phyloP scores from a whole-genome alignment of 495 filamentous ascomycete species.

The Extremus antarcticus region DNA sequence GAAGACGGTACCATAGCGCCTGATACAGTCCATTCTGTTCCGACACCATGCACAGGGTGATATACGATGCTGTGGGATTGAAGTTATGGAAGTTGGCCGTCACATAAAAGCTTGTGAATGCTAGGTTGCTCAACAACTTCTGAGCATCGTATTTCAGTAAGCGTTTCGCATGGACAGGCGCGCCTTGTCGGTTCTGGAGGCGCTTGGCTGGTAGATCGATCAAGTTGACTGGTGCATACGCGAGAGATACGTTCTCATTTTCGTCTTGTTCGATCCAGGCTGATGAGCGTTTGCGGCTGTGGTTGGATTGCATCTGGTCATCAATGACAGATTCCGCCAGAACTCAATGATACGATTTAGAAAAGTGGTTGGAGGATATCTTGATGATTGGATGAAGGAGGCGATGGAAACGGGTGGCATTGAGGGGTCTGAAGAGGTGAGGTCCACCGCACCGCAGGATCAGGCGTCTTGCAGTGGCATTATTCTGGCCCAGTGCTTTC shows the following conservation, averaged over 20 bases:
- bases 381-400: too few relatives aligned
- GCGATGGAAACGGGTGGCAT: background rate
- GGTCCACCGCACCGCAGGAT: background rate
- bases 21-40: background rate
- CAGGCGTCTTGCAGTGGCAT: too few relatives aligned
- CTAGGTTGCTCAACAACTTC: constrained; percentile 8
- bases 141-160: constrained; percentile 7
- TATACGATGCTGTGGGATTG: background rate
- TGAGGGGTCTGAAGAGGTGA: background rate
- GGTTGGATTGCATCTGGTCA: background rate
- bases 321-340: too few relatives aligned
- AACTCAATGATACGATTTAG: too few relatives aligned
- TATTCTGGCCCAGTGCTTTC: too few relatives aligned
- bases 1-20: background rate
- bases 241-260: background rate
- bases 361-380: too few relatives aligned
- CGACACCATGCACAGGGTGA: background rate
- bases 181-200: background rate
- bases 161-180: background rate
- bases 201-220: background rate
- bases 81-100: constrained; percentile 10
- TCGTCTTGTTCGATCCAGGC: background rate
- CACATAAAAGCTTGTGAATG: constrained; percentile 7
- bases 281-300: background rate
- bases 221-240: background rate